phyloP scores from a whole-genome alignment of 768 basidiomycete species.

The Auriscalpium microsporum region DNA sequence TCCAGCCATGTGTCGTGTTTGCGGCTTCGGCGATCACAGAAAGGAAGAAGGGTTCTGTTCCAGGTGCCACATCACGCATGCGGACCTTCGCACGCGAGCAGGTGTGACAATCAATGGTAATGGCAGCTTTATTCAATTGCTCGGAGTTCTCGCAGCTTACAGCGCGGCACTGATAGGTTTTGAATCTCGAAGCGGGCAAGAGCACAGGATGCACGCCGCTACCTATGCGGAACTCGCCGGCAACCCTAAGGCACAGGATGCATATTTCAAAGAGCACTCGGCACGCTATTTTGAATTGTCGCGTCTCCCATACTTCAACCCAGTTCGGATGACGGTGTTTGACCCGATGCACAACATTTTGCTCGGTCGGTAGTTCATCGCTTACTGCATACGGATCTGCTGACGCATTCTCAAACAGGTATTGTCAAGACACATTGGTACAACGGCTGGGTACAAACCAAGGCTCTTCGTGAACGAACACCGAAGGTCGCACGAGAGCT shows the following conservation, averaged over 20 bases:
- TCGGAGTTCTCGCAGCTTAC: too few species aligned
- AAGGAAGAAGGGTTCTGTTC: slow-evolving; percentile 6
- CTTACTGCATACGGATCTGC: not conserved
- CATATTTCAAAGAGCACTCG: slow-evolving; percentile 1
- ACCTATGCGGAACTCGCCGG: too few species aligned
- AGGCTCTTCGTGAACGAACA: not conserved
- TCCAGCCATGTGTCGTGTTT: too few species aligned
- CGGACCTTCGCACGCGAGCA: too few species aligned
- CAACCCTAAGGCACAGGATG: too few species aligned
- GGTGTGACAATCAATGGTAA: too few species aligned
- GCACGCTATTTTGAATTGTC: slow-evolving; percentile 9
- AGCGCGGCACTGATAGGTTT: too few species aligned
- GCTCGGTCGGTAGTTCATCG: not conserved
- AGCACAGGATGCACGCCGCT: too few species aligned
- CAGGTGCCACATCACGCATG: too few species aligned
- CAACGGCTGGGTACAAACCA: slow-evolving; percentile 16
- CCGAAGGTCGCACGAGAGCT: not conserved
- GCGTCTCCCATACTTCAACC: slow-evolving; percentile 11
- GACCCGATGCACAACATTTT: slow-evolving; percentile 15
- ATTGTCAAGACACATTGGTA: too few species aligned
- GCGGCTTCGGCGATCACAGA: slow-evolving; percentile 8
- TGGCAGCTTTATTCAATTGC: too few species aligned
- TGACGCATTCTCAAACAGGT: slow-evolving; percentile 10
- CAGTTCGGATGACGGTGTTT: slow-evolving; percentile 7
- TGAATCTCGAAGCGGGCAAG: too few species aligned